Conservation (phyloP, 495 filamentous ascomycete genomes). For the Tuber brumale region DNA sequence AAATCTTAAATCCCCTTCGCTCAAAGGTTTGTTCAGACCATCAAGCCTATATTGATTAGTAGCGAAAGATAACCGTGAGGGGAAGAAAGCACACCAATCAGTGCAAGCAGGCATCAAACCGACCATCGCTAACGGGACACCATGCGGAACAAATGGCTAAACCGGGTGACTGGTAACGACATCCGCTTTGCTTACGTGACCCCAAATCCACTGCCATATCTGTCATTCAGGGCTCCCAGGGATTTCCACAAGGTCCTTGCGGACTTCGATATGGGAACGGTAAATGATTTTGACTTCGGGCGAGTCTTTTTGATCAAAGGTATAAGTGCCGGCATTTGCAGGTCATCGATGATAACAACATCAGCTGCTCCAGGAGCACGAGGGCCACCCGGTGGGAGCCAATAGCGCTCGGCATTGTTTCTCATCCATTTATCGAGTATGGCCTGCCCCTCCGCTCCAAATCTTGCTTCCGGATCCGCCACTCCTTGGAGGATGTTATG, state of each 20-base stretch:
- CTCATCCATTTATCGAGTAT: slow-evolving; percentile 64
- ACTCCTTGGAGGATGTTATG: slow-evolving; percentile 92
- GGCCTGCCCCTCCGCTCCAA: slow-evolving; percentile 54
- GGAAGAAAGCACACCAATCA: slow-evolving; percentile 55
- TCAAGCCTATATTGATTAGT: slow-evolving; percentile 55
- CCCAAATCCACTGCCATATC: slow-evolving; percentile 73
- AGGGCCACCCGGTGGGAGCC: slow-evolving; percentile 65
- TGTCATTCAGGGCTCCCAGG: slow-evolving; percentile 61
- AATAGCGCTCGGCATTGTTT: slow-evolving; percentile 69
- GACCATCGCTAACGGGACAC: slow-evolving; percentile 60
- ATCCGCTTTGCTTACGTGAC: slow-evolving; percentile 62
- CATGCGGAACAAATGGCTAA: slow-evolving; percentile 63
- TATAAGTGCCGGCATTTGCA: slow-evolving; percentile 83
- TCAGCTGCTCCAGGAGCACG: slow-evolving; percentile 76
- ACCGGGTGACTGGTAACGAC: slow-evolving; percentile 83
- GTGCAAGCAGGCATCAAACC: slow-evolving; percentile 78
- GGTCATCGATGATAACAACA: slow-evolving; percentile 73
- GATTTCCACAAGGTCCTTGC: slow-evolving; percentile 61
- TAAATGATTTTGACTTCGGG: slow-evolving; percentile 72
- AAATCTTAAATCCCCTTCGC: slow-evolving; percentile 65
- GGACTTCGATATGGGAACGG: slow-evolving; percentile 78
- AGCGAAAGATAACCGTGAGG: not conserved
- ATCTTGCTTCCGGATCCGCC: slow-evolving; percentile 54
- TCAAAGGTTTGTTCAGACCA: slow-evolving; percentile 74
- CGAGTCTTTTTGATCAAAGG: slow-evolving; percentile 65